These are phyloP conservation scores for Hypoxylon subgilvum DNA, from an alignment of 495 filamentous ascomycete species.

Conservation along the genomic window DNA sequence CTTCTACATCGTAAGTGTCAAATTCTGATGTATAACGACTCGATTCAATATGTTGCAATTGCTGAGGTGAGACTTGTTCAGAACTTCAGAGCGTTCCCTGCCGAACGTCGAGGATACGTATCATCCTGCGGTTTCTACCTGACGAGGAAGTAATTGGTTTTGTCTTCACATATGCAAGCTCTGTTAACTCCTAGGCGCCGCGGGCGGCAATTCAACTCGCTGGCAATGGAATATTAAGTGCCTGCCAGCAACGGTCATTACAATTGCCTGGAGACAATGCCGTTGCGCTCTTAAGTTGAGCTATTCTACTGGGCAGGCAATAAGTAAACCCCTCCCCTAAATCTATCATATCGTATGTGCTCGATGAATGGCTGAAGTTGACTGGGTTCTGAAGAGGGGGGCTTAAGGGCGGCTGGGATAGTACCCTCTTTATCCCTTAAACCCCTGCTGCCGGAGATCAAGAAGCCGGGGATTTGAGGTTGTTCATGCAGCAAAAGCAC, in stretches of 20 bases:
- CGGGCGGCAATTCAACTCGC: not conserved
- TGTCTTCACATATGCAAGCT: too few species aligned
- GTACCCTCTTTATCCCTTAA: conserved; percentile 7
- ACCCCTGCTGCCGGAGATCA: conserved; percentile 19
- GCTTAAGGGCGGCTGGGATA: not conserved
- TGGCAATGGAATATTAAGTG: not conserved
- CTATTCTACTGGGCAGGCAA: not conserved
- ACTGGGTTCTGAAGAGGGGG: not conserved
- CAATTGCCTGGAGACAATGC: not conserved
- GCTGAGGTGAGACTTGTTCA: conserved; percentile 19
- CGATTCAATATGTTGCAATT: too few species aligned
- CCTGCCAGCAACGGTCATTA: not conserved
- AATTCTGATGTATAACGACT: not conserved
- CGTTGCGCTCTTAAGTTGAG: not conserved
- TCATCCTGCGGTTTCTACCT: too few species aligned
- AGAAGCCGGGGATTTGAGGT: conserved; percentile 15
- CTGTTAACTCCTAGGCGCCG: not conserved
- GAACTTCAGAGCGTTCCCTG: conserved; percentile 17
- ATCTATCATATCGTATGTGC: not conserved
- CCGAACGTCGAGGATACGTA: conserved; percentile 6
- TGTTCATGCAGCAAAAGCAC: conserved; percentile 32
- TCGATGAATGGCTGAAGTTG: not conserved
- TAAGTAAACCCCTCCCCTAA: not conserved
- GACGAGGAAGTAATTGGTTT: too few species aligned
- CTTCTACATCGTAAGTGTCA: not conserved